Evolutionary conservation across 129 eudicot species (phyloP), one percentile per base, ranked within the genome.

Genomic region (Helianthus tuberosus): DNA sequence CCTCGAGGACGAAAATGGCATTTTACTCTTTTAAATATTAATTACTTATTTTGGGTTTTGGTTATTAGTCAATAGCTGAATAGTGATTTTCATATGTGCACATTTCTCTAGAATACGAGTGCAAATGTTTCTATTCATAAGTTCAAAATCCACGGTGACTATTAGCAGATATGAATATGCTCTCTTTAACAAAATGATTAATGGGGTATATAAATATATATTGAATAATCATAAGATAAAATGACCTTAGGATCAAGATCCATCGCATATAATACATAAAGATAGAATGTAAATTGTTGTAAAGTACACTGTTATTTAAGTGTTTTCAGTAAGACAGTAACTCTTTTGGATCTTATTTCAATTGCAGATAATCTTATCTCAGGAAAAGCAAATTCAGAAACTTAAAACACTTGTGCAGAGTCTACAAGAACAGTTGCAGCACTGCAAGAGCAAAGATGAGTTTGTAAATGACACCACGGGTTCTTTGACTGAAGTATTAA

Each of bases 331-430:
- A 43, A 43, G 47, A 6, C 67, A 20, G 1, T 25, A 51, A 52
- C n/a, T 63, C 46, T 62, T 60, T 38, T 51, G 43, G 67, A 58
- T 43, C 23, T 69, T 54, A 54, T 20, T 64, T 59, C 17, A 32
- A 73, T 53, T 79, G 72, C 90, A 86, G 90, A 82, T 86, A 52
- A 82, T 86, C 52, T 41, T 86, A 73, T 76, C 86, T 46, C 85
- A 86, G 72, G 90, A 86, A 74, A 82, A 79, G 69, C 82, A 65
- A 66, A 86, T 86, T 8, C 82, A 55, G 60, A 82, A 78, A 75
- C 84, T 85, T 17, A 75, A 79, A 63, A 83, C 77, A 73, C 84
- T 82, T 17, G 89, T 82, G 57, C 84, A 74, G 62, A 71, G 67
- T 72, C 87, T 86, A 57, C 63, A 80, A 78, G 77, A 79, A 75